These are phyloP conservation scores for Akebia trifoliata DNA, from an alignment of 164 flowering plant genomes.

Conservation along the genomic window DNA sequence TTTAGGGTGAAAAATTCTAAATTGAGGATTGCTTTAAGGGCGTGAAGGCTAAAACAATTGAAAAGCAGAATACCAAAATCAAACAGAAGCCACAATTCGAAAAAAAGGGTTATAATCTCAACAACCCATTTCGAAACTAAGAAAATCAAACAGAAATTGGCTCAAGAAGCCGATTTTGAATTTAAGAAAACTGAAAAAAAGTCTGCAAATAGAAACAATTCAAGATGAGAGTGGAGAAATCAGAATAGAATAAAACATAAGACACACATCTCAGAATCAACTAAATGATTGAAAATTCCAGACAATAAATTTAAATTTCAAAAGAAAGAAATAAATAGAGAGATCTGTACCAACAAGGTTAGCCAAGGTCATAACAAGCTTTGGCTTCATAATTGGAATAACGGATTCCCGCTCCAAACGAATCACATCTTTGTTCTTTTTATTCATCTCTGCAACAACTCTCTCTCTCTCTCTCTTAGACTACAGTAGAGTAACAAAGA, in stretches of 20 bases:
- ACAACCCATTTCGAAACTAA: background rate
- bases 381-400: constrained; percentile 68
- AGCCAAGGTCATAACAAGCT: constrained; percentile 67
- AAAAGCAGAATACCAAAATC: no score
- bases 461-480: no score
- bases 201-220: background rate
- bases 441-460: constrained; percentile 13
- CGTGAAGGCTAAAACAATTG: no score
- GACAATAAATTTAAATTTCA: background rate
- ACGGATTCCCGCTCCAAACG: constrained; percentile 77
- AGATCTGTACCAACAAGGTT: constrained; percentile 64
- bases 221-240: no score
- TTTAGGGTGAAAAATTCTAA: background rate
- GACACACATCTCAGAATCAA: no score
- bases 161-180: background rate
- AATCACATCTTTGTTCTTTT: constrained; percentile 50
- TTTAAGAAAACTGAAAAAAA: background rate
- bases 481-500: no score
- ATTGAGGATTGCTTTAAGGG: background rate
- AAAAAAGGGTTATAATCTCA: no score
- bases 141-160: background rate
- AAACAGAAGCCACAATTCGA: no score
- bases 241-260: no score
- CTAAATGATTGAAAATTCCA: no score
- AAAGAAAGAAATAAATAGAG: background rate